Evolutionary conservation across 148 eudicot genomes (phyloP).

Genomic region (Rhododendron henanense): DNA sequence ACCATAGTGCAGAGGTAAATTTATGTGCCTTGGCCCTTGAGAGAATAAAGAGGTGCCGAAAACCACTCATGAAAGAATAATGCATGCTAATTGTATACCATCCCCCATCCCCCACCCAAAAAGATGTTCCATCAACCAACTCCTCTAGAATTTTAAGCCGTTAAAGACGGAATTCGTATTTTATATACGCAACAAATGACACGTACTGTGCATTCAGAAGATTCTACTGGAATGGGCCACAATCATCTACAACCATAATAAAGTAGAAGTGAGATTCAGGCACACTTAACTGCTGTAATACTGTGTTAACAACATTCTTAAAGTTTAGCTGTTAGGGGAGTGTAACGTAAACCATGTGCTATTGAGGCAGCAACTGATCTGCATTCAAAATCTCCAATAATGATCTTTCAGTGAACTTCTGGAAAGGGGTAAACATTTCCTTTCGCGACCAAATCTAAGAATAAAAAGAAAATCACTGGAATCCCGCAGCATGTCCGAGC

Average conservation of each 20-base stretch:
- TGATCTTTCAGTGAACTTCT: neutral
- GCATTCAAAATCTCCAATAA: neutral
- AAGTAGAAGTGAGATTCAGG: neutral
- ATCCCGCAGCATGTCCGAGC: neutral
- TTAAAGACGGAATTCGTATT: neutral
- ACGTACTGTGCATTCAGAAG: neutral
- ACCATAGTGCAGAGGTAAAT: neutral
- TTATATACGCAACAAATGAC: neutral
- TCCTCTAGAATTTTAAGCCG: neutral
- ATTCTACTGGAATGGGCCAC: neutral
- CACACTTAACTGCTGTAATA: neutral
- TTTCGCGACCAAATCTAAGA: neutral
- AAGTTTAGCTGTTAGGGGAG: neutral
- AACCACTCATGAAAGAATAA: neutral
- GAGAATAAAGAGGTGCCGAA: neutral
- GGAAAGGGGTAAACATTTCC: neutral
- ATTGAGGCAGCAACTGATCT: neutral
- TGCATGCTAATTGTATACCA: neutral
- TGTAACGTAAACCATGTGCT: neutral
- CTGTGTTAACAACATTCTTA: neutral
- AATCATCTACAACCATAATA: neutral
- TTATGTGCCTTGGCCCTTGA: neutral
- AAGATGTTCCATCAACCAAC: neutral
- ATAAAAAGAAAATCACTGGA: neutral
- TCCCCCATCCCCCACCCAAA: neutral